These are phyloP conservation scores for Metschnikowia similis DNA, from an alignment of 805 yeast species.

Conservation along the genomic window DNA sequence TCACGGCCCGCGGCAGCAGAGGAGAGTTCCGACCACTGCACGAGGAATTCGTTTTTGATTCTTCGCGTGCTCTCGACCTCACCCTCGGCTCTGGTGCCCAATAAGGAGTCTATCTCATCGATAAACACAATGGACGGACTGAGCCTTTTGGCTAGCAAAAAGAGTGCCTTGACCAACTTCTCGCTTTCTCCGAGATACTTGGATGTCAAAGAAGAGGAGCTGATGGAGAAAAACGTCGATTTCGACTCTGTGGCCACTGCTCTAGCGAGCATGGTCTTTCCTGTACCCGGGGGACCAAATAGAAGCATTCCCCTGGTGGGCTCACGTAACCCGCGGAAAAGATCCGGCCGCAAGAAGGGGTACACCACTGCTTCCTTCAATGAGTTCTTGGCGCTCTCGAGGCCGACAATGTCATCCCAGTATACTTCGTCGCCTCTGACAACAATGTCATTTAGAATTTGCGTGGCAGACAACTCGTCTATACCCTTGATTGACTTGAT, in stretches of 20 bases:
- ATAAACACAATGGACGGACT: slow-evolving; percentile 94
- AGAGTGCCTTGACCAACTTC: slow-evolving; percentile 84
- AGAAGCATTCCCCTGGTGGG: slow-evolving; percentile 95
- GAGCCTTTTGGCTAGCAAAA: slow-evolving; percentile 74
- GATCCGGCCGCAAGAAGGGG: slow-evolving; percentile 90
- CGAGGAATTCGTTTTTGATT: slow-evolving; percentile 86
- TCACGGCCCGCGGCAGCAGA: slow-evolving; percentile 77
- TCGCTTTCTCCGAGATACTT: slow-evolving; percentile 90
- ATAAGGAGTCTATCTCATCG: slow-evolving; percentile 90
- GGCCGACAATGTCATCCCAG: slow-evolving; percentile 95
- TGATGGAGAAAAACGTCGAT: slow-evolving; percentile 86
- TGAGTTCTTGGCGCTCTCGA: slow-evolving; percentile 82
- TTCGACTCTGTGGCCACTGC: slow-evolving; percentile 95
- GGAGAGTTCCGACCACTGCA: slow-evolving; percentile 91
- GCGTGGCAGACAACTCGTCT: slow-evolving; percentile 73
- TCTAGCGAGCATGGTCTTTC: slow-evolving; percentile 94
- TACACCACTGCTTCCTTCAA: slow-evolving; percentile 93
- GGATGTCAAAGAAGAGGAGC: slow-evolving; percentile 86
- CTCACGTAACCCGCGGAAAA: slow-evolving; percentile 85
- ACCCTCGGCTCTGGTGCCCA: slow-evolving; percentile 70
- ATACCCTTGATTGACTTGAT: slow-evolving; percentile 60
- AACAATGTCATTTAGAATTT: slow-evolving; percentile 82
- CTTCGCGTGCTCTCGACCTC: slow-evolving; percentile 87
- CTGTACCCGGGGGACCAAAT: slow-evolving; percentile 99
- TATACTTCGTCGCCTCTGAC: slow-evolving; percentile 85